Conservation (phyloP, 352 stramenopile genomes). For the Phytophthora ramorum region DNA sequence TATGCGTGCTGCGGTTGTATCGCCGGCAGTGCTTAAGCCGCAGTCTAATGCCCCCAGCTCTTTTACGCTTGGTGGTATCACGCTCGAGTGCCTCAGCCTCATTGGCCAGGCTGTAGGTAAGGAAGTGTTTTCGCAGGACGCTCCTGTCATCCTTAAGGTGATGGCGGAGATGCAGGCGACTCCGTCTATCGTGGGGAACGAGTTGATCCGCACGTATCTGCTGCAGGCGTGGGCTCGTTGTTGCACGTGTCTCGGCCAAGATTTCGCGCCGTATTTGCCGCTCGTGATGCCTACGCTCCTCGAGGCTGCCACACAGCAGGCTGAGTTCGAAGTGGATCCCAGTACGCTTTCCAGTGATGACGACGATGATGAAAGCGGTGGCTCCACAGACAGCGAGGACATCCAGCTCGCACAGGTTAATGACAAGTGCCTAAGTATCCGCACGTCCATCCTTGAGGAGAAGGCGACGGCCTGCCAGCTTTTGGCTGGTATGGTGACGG, state of each 20-base stretch:
- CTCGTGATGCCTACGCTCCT: conserved; percentile 87
- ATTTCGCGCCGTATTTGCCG: conserved; percentile 82
- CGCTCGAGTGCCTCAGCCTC: conserved; percentile 84
- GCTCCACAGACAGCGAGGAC: conserved; percentile 68
- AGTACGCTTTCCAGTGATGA: conserved; percentile 55
- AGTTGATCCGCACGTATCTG: conserved; percentile 86
- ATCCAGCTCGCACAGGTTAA: conserved; percentile 88
- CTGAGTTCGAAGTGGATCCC: conserved; percentile 85
- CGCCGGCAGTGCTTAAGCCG: conserved; percentile 31
- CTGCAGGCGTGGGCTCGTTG: conserved; percentile 82
- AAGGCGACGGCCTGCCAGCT: conserved; percentile 87
- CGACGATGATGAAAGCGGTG: conserved; percentile 56
- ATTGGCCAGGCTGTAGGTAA: conserved; percentile 81
- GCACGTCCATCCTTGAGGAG: conserved; percentile 82
- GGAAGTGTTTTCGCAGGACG: conserved; percentile 73
- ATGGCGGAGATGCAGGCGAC: conserved; percentile 90
- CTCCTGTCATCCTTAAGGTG: conserved; percentile 80
- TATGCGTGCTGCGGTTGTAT: conserved; percentile 29
- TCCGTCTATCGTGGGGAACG: conserved; percentile 76
- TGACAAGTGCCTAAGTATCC: conserved; percentile 84
- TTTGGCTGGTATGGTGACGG: conserved; percentile 73
- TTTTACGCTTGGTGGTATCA: conserved; percentile 87
- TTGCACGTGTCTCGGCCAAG: conserved; percentile 75
- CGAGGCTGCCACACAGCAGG: conserved; percentile 78
- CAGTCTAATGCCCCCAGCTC: conserved; percentile 48